Evolutionary conservation across 768 basidiomycete species (phyloP).

Genomic region (Xerocomellus dryophilus): DNA sequence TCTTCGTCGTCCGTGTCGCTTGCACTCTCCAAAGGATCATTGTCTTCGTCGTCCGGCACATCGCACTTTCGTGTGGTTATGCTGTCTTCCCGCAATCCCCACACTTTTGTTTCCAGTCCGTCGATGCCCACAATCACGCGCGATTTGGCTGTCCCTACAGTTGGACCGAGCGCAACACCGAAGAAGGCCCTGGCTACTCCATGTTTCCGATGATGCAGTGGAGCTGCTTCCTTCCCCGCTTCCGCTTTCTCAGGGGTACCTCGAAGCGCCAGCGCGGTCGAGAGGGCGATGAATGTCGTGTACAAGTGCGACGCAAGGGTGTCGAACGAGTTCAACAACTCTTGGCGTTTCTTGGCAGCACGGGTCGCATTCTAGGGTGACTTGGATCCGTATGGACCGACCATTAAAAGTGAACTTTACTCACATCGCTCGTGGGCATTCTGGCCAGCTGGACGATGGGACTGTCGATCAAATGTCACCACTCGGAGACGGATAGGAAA

Average conservation of each 20-base stretch:
- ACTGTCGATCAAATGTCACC: slow-evolving; percentile 33
- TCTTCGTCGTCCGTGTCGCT: slow-evolving; percentile 4
- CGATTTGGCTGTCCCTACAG: slow-evolving; percentile 56
- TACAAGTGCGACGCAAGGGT: slow-evolving; percentile 68
- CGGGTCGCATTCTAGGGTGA: slow-evolving; percentile 41
- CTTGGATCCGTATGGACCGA: background rate
- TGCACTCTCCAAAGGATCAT: background rate
- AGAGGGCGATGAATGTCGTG: slow-evolving; percentile 71
- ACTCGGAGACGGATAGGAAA: background rate
- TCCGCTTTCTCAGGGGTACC: slow-evolving; percentile 5
- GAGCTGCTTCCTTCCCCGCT: background rate
- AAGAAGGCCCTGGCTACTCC: slow-evolving; percentile 45
- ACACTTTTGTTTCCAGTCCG: slow-evolving; percentile 50
- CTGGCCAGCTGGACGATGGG: slow-evolving; percentile 63
- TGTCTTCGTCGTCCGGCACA: background rate
- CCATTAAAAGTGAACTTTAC: slow-evolving; percentile 5
- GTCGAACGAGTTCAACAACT: slow-evolving; percentile 65
- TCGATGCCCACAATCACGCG: slow-evolving; percentile 62
- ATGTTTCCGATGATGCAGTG: background rate
- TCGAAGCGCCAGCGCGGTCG: slow-evolving; percentile 56
- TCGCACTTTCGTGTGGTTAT: slow-evolving; percentile 29
- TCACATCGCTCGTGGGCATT: slow-evolving; percentile 48
- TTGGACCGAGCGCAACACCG: slow-evolving; percentile 65
- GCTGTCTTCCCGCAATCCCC: slow-evolving; percentile 23
- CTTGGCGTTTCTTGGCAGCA: slow-evolving; percentile 55